Evolutionary conservation across 2,329 filamentous ascomycete species (phyloP), one percentile per base, ranked within the genome.

Genomic region (Botrytis elliptica): DNA sequence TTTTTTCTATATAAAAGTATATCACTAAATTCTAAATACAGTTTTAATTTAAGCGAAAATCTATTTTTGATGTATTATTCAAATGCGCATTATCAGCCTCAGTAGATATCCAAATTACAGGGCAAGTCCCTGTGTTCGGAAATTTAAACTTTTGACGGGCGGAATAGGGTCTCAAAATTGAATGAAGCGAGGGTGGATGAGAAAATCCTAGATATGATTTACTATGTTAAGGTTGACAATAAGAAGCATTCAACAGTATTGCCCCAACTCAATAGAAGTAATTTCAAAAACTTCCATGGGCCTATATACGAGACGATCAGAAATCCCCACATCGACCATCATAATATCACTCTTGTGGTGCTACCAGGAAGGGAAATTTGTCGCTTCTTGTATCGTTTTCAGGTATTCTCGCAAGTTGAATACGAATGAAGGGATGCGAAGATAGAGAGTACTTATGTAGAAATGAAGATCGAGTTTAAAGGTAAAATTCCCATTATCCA

Each of bases 401-500:
- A 6, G 7, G 7, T 22, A 20, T 4, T 18, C 7, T 33, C 1
- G 9, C 55, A 36, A 59, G 55, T 18, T 0, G 29, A 33, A 33
- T 10, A 22, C 9, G 14, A 16, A 20, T 29, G 29, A 10, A 59
- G 29, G 2, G 14, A 59, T 29, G 0, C 10, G 7, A 20, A 59
- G 18, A 59, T 52, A n/a, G 6, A 36, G 16, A 2, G 3, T 59
- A 33, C n/a, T 59, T 59, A 18, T 1, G 10, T 33, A 59, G 55
- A 59, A 22, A 4, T 59, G 8, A 59, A 2, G 55, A 59, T 59
- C 14, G n/a, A 36, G 55, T 59, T 59, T 33, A 8, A 59, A 59
- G 7, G 33, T 1, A 7, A 33, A 0, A 59, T 8, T 22, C 0
- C 3, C 6, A 59, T 59, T 0, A 4, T 33, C 18, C n/a, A 29